Evolutionary conservation across 2,329 filamentous ascomycete species (phyloP).

Genomic region (Hortaea werneckii): DNA sequence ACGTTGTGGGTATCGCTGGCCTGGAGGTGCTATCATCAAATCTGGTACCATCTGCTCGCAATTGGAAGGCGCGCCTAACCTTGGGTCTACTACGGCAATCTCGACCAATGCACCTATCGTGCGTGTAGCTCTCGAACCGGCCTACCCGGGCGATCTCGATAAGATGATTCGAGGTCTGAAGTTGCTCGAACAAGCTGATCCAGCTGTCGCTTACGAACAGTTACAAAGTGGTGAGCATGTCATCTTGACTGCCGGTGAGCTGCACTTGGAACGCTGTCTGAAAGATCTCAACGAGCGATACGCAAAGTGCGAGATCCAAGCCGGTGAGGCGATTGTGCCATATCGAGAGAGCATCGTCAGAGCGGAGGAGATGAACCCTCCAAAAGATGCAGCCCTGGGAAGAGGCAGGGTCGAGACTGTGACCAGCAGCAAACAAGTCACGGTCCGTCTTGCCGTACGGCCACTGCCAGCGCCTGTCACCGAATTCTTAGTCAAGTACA

Average conservation of each 20-base stretch:
- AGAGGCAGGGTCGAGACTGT: conserved; percentile 66
- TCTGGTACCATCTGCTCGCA: conserved; percentile 88
- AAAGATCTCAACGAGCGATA: conserved; percentile 90
- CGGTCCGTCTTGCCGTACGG: conserved; percentile 62
- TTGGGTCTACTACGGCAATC: conserved; percentile 72
- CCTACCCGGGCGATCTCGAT: conserved; percentile 78
- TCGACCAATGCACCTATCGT: conserved; percentile 73
- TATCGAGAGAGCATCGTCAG: conserved; percentile 83
- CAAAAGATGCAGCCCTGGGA: conserved; percentile 74
- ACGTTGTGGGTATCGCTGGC: conserved; percentile 89
- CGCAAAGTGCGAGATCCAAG: conserved; percentile 87
- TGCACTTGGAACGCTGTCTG: conserved; percentile 87
- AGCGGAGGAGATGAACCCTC: conserved; percentile 83
- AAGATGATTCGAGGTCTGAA: conserved; percentile 88
- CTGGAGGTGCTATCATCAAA: conserved; percentile 87
- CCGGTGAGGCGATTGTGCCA: conserved; percentile 86
- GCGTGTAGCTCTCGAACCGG: conserved; percentile 86
- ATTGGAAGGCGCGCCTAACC: conserved; percentile 74
- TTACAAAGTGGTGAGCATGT: conserved; percentile 91
- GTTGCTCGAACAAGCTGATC: conserved; percentile 85
- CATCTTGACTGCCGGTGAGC: conserved; percentile 80
- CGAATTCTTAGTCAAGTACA: conserved; percentile 74
- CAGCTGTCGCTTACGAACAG: conserved; percentile 91
- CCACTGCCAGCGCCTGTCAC: conserved; percentile 72
- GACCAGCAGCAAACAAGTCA: conserved; percentile 79